A percentile compares a stretch with the other conserved stretches of the same genome.
Conservation (phyloP, 306 rosid species). For the Sphenostylis stenocarpa region DNA sequence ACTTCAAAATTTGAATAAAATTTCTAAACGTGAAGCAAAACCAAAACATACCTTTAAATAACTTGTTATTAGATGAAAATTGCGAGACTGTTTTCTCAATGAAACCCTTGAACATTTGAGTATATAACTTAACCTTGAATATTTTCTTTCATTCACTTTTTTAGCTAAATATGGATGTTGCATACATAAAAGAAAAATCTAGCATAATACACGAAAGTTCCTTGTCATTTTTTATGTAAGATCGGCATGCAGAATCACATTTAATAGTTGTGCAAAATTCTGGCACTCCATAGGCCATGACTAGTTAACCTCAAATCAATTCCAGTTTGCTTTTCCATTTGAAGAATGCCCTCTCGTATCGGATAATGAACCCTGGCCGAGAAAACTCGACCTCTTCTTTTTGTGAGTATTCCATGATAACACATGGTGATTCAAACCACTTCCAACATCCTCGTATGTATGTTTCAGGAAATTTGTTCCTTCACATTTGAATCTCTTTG, state of each 20-base stretch:
- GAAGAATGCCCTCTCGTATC: constrained; percentile 70
- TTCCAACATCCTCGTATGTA: constrained; percentile 48
- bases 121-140: neutral
- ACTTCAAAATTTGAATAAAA: too few relatives aligned
- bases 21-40: neutral
- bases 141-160: neutral
- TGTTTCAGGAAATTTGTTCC: constrained; percentile 46
- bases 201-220: constrained; percentile 13
- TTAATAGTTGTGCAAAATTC: constrained; percentile 14
- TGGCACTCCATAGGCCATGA: constrained; percentile 16
- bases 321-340: constrained; percentile 71
- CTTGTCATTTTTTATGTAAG: constrained; percentile 4
- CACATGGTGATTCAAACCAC: constrained; percentile 57
- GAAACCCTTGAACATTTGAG: too few relatives aligned
- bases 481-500: constrained; percentile 67
- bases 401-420: constrained; percentile 82
- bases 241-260: constrained; percentile 23
- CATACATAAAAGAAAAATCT: constrained; percentile 1
- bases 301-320: constrained; percentile 41
- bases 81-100: neutral
- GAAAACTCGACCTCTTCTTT: constrained; percentile 86
- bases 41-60: neutral
- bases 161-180: constrained; percentile 11
- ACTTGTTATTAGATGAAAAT: neutral
- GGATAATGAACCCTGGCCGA: constrained; percentile 52